Evolutionary conservation across 495 filamentous ascomycete species (phyloP).

Genomic region (Aspergillus olivimuriae): DNA sequence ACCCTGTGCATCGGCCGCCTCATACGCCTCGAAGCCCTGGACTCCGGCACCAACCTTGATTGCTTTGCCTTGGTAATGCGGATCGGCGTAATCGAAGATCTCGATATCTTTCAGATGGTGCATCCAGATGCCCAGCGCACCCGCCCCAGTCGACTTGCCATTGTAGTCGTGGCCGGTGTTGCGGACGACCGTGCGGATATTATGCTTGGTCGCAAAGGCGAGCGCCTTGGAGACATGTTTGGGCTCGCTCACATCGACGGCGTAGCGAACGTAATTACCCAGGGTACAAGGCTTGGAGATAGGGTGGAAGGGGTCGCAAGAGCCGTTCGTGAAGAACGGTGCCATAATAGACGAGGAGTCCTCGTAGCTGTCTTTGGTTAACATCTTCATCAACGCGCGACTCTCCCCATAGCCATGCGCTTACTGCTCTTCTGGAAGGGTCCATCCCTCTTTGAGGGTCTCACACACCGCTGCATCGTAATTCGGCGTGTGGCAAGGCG

Average conservation of each 20-base stretch:
- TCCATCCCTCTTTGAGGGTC: constrained; percentile 21
- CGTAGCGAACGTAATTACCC: constrained; percentile 52
- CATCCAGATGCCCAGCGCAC: constrained; percentile 50
- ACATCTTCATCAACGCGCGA: neutral
- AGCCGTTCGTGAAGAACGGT: constrained; percentile 35
- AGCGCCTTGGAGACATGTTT: constrained; percentile 29
- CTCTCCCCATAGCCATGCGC: constrained; percentile 2
- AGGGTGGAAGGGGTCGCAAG: constrained; percentile 52
- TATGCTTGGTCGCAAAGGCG: constrained; percentile 44
- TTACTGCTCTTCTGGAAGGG: constrained; percentile 26
- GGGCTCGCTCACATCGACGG: constrained; percentile 29
- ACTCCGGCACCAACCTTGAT: constrained; percentile 51
- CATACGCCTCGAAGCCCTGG: constrained; percentile 41
- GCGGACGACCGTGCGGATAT: constrained; percentile 54
- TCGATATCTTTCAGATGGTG: constrained; percentile 46
- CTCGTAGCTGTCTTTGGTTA: constrained; percentile 18
- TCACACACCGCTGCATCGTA: constrained; percentile 28
- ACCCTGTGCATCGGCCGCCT: constrained; percentile 25
- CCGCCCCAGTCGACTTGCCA: constrained; percentile 51
- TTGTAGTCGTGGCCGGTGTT: constrained; percentile 56
- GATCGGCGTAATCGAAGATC: constrained; percentile 28
- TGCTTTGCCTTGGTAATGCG: constrained; percentile 41
- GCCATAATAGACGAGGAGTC: constrained; percentile 39
- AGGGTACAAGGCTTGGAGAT: constrained; percentile 44
- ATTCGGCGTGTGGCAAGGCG: constrained; percentile 38